Base-by-base conservation (phyloP, 2,329 filamentous ascomycete species). In the Curvularia sp. region DNA sequence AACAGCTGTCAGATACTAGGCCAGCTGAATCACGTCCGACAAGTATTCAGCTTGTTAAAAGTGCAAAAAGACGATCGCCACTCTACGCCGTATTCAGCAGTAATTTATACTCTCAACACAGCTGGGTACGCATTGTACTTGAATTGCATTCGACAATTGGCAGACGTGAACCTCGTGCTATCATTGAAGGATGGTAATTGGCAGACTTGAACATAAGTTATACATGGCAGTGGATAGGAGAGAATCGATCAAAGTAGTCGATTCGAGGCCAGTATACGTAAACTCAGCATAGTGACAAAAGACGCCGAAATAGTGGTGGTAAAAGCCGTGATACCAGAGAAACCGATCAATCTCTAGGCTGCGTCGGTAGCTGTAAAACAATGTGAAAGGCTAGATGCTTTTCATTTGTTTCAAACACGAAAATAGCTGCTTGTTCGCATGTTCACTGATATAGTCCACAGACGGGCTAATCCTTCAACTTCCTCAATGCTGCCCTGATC, bases 401-500 rank as follows among this genome's bases (percentile, higher is more conserved):
- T 18, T 8, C 15, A 18, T 1, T 18, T 15, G 15, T 12, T 38
- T 1, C 15, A 8, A 38, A 8, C 15, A 38, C 7, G 5, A 12
- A 1, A 15, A 4, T 18, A 18, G 15, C n/a, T 8, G 5, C 15
- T n/a, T 38, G 5, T 8, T 24, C 26, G 12, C 24, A 6, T 43
- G 3, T n/a, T n/a, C 12, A 5, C 24, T 20, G 10, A 13, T 38
- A 20, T 3, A 20, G 26, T 20, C 8, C 24, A 13, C 24, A 9
- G 7, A 13, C 44, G 13, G 6, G 12, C 12, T 53, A 31, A 8
- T 24, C n/a, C 5, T 33, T 50, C 28, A 64, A 22, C 39, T 2
- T 35, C 20, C 24, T 28, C 15, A 65, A 26, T 15, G 62, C 57
- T 2, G n/a, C 48, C 26, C 18, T 38, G 10, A 64, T 62, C 20